These are phyloP conservation scores for Sclerotinia spermophila DNA, from an alignment of 2,329 filamentous ascomycete species.

Conservation along the genomic window DNA sequence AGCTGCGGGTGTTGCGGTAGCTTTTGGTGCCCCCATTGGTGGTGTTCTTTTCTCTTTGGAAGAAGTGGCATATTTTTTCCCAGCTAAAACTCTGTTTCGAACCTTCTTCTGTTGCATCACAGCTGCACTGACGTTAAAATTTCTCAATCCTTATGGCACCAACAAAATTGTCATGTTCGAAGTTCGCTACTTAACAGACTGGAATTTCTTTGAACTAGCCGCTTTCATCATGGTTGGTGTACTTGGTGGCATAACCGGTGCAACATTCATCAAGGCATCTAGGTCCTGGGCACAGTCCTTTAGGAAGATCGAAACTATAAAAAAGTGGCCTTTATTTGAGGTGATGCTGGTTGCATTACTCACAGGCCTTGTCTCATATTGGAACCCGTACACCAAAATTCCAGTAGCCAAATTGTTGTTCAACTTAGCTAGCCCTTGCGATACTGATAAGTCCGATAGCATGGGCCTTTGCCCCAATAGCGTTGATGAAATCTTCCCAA, in stretches of 20 bases:
- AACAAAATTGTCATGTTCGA: conserved; percentile 96
- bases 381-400: conserved; percentile 86
- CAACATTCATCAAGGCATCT: conserved; percentile 94
- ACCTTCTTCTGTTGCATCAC: conserved; percentile 98
- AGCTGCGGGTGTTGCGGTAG: conserved; percentile 87
- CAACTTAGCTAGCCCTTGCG: conserved; percentile 85
- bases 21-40: conserved; percentile 86
- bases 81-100: conserved; percentile 91
- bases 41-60: conserved; percentile 92
- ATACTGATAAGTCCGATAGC: conserved; percentile 58
- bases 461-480: conserved; percentile 74
- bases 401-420: conserved; percentile 88
- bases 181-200: conserved; percentile 84
- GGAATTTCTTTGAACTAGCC: conserved; percentile 87
- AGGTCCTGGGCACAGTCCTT: conserved; percentile 87
- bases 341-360: conserved; percentile 82
- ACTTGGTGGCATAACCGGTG: conserved; percentile 78
- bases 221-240: conserved; percentile 84
- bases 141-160: conserved; percentile 92
- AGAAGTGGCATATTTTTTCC: conserved; percentile 96
- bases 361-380: conserved; percentile 84
- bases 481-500: conserved; percentile 71
- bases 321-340: conserved; percentile 78
- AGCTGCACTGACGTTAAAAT: conserved; percentile 86
- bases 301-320: conserved; percentile 75